phyloP scores from a whole-genome alignment of 305 asterid species.

The Plantago lanceolata region DNA sequence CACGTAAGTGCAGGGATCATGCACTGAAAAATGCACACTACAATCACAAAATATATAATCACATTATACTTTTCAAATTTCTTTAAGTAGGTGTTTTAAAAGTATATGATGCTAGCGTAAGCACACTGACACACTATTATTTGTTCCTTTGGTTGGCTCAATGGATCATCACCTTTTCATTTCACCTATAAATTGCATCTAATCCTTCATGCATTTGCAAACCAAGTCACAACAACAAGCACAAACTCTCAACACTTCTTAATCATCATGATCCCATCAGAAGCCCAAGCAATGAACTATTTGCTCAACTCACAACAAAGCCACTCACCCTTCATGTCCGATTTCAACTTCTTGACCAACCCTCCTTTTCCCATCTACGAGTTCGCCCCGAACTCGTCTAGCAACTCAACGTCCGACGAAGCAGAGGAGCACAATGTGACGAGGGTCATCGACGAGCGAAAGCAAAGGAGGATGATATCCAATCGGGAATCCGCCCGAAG shows the following conservation, averaged over 20 bases:
- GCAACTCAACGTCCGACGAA: constrained; percentile 56
- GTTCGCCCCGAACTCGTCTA: constrained; percentile 27
- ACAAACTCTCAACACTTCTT: not conserved
- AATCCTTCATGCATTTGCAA: constrained; percentile 28
- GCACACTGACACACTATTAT: constrained; percentile 33
- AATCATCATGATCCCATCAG: constrained; percentile 41
- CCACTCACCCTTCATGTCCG: constrained; percentile 29
- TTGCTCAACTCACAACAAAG: constrained; percentile 28
- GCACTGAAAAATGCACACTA: constrained; percentile 27
- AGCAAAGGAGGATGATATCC: constrained; percentile 76
- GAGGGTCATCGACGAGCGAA: constrained; percentile 48
- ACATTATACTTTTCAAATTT: constrained; percentile 21
- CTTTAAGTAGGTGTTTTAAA: constrained; percentile 21
- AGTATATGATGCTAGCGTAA: constrained; percentile 32
- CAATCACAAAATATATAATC: not conserved
- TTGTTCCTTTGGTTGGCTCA: constrained; percentile 9
- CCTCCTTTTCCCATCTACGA: constrained; percentile 26
- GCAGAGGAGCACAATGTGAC: constrained; percentile 44
- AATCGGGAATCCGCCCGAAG: constrained; percentile 87
- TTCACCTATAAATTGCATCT: constrained; percentile 49
- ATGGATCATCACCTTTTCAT: too few relatives aligned
- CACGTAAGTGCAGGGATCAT: not conserved
- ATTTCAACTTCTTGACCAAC: constrained; percentile 27
- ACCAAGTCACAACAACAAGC: constrained; percentile 8
- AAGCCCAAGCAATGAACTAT: constrained; percentile 41